A percentile compares a stretch with the other conserved stretches of the same genome.
Evolutionary conservation across 345 rosid species (phyloP).

Genomic region (Murraya koenigii): DNA sequence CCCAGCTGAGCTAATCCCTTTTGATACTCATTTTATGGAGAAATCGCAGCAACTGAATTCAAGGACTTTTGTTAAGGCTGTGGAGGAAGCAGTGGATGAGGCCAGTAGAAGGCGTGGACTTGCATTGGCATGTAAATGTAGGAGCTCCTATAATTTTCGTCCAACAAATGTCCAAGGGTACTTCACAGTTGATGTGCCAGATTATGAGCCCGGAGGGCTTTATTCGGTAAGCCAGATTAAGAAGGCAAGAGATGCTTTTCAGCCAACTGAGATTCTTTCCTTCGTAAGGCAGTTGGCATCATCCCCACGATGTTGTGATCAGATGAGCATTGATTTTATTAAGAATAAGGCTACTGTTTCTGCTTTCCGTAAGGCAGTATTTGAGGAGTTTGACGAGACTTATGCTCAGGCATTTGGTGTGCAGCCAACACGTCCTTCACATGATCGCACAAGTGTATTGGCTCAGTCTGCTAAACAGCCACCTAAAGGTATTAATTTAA

Average conservation of each 20-base stretch:
- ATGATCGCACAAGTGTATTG: conserved; percentile 21
- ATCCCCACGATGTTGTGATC: conserved; percentile 47
- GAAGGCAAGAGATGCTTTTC: conserved; percentile 66
- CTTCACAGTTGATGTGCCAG: conserved; percentile 83
- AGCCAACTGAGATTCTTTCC: conserved; percentile 49
- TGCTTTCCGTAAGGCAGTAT: conserved; percentile 77
- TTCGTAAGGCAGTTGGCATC: conserved; percentile 70
- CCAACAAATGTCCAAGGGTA: conserved; percentile 61
- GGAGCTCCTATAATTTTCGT: conserved; percentile 73
- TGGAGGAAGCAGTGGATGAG: conserved; percentile 95
- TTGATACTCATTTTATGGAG: conserved; percentile 59
- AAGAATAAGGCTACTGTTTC: conserved; percentile 62
- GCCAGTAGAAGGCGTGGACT: conserved; percentile 74
- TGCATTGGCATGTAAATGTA: conserved; percentile 83
- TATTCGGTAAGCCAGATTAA: conserved; percentile 71
- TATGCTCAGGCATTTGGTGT: conserved; percentile 98
- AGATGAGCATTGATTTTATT: conserved; percentile 40
- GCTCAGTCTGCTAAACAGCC: conserved; percentile 50
- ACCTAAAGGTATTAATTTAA: conserved; percentile 51
- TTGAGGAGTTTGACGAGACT: conserved; percentile 98
- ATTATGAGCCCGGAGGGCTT: conserved; percentile 71
- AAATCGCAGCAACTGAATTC: conserved; percentile 70
- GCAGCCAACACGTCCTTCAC: conserved; percentile 41
- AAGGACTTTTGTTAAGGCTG: conserved; percentile 74
- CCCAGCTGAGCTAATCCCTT: conserved; percentile 93